A percentile compares a stretch with the other conserved stretches of the same genome.
phyloP scores from a whole-genome alignment of 495 filamentous ascomycete genomes.

The Annulohypoxylon nitens region DNA sequence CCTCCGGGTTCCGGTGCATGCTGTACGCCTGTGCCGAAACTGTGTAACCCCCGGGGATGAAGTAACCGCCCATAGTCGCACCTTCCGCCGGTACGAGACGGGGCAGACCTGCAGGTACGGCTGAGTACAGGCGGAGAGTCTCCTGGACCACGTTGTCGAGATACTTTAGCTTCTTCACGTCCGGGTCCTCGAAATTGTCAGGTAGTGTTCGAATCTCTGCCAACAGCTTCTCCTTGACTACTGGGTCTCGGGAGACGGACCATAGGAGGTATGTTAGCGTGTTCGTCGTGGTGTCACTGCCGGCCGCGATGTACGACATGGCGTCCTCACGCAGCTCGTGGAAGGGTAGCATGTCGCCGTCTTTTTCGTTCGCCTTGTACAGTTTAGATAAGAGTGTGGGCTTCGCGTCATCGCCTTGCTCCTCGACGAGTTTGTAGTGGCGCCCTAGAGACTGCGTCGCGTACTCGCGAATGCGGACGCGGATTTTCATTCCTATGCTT shows the following conservation, averaged over 20 bases:
- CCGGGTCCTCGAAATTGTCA: slow-evolving; percentile 54
- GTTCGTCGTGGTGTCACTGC: slow-evolving; percentile 65
- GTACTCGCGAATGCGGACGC: slow-evolving; percentile 48
- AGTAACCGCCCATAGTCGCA: slow-evolving; percentile 40
- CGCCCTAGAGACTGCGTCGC: slow-evolving; percentile 56
- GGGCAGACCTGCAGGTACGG: slow-evolving; percentile 57
- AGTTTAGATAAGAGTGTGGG: slow-evolving; percentile 59
- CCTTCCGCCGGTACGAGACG: slow-evolving; percentile 46
- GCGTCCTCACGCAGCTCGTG: slow-evolving; percentile 47
- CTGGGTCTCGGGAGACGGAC: slow-evolving; percentile 46
- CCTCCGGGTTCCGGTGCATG: slow-evolving; percentile 53
- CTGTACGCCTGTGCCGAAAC: slow-evolving; percentile 57
- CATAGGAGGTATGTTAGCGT: slow-evolving; percentile 60
- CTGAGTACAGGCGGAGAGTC: slow-evolving; percentile 68
- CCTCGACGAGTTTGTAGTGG: slow-evolving; percentile 57
- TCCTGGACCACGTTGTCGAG: slow-evolving; percentile 69
- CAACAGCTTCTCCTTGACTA: slow-evolving; percentile 54
- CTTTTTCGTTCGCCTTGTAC: slow-evolving; percentile 49
- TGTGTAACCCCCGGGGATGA: slow-evolving; percentile 45
- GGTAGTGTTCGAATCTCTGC: slow-evolving; percentile 56
- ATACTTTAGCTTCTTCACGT: slow-evolving; percentile 59
- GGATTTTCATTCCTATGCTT: slow-evolving; percentile 10
- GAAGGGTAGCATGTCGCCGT: slow-evolving; percentile 44
- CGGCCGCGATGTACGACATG: slow-evolving; percentile 58
- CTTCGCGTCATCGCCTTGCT: slow-evolving; percentile 58